Base-by-base conservation (phyloP, 2,329 filamentous ascomycete genomes). In the Colletotrichum simmondsii region DNA sequence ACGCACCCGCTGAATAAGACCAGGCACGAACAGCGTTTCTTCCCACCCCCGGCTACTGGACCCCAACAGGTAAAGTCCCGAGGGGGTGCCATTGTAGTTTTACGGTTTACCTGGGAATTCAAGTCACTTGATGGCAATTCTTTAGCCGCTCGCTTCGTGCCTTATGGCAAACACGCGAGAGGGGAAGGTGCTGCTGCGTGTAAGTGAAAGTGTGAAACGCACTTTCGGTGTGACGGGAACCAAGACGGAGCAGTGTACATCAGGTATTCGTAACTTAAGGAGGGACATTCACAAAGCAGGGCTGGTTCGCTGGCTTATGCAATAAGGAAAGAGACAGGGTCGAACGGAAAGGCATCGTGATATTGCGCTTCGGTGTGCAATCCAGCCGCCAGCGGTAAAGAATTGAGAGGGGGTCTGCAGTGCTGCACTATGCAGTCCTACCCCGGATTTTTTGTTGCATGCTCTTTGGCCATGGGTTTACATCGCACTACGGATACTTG, bases 71-170 rank as follows among this genome's bases (percentile, higher is more conserved):
- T 35, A 68, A 69, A 58, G 69, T 46, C 32, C 46, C 22, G 24
- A 52, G 54, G 71, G 68, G 68, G 71, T 73, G 63, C 37, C 37
- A 42, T 42, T 42, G 37, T 16, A 2, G 37, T 60, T 62, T 67
- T 32, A 32, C 30, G 30, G 30, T 32, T 73, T 65, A 12, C 66
- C 16, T 30, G 30, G 59, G 52, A 52, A 42, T 42, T 22, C 6
- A 60, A 59, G 68, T 66, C 71, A 71, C 52, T 66, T 73, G 71
- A 71, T 73, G 52, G 53, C 53, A 62, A 68, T 58, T 30, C 37
- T 11, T 28, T 14, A 62, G 52, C n/a, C 46, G 42, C 42, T 53
- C 46, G 62, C 32, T 8, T 57, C n/a, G 56, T 60, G 46, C 57
- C 26, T 46, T 53, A 72, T 72, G 58, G 30, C 58, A 72, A 63